phyloP scores from a whole-genome alignment of 2,329 filamentous ascomycete species.

The Claviceps monticola region DNA sequence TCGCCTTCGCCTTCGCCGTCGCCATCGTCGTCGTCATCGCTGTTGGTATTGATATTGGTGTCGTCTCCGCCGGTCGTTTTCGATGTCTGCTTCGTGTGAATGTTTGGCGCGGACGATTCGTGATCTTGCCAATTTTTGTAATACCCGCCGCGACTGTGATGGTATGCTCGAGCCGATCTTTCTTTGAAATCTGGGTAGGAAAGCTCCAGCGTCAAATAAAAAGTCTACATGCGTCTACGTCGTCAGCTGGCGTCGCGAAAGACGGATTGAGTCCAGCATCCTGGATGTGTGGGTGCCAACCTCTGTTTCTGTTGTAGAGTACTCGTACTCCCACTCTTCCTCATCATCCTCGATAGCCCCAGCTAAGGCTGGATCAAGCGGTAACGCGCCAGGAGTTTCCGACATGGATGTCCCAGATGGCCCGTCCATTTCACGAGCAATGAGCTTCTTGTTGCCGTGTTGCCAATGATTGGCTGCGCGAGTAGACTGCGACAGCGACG shows the following conservation, averaged over 20 bases:
- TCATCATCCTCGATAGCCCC: conserved; percentile 25
- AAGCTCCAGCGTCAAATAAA: conserved; percentile 49
- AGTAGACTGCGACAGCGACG: background rate
- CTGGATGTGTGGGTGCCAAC: conserved; percentile 16
- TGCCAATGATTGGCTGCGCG: background rate
- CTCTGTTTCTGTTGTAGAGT: conserved; percentile 49
- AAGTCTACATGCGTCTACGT: conserved; percentile 31
- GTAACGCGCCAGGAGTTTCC: conserved; percentile 15
- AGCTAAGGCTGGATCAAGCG: conserved; percentile 15
- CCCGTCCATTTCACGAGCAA: background rate
- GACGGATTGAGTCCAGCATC: background rate
- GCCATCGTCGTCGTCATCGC: conserved; percentile 11
- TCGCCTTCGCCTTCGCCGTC: conserved; percentile 4
- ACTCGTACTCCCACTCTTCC: conserved; percentile 56
- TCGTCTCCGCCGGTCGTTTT: conserved; percentile 16
- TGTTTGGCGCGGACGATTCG: conserved; percentile 8
- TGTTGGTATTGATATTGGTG: conserved; percentile 16
- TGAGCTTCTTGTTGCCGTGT: background rate
- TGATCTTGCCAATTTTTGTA: conserved; percentile 28
- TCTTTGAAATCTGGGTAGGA: conserved; percentile 45
- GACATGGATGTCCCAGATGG: background rate
- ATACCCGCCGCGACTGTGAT: conserved; percentile 31
- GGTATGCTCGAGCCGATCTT: conserved; percentile 24
- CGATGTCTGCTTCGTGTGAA: conserved; percentile 17
- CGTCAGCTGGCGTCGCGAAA: background rate